These are phyloP conservation scores for Carex pumila DNA, from an alignment of 176 grass and related monocot species.

Conservation along the genomic window DNA sequence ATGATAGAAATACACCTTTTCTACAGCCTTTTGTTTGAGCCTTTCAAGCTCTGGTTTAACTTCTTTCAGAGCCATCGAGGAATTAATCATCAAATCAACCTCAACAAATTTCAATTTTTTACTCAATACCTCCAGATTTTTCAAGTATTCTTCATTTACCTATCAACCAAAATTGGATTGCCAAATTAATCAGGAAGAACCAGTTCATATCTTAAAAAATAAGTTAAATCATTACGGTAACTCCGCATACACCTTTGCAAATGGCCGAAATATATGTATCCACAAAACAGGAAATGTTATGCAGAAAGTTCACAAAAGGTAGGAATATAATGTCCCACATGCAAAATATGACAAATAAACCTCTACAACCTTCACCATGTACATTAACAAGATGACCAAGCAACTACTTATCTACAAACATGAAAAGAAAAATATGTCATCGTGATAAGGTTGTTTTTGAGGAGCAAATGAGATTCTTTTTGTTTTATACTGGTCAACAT, in stretches of 20 bases:
- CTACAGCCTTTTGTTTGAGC: constrained; percentile 54
- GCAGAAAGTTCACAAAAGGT: not conserved
- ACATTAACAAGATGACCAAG: no score
- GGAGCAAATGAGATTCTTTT: not conserved
- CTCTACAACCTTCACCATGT: no score
- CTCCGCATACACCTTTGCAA: not conserved
- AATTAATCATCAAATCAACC: constrained; percentile 52
- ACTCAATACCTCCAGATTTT: constrained; percentile 57
- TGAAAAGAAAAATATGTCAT: not conserved
- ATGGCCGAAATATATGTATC: not conserved
- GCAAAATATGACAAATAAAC: not conserved
- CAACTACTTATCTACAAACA: not conserved
- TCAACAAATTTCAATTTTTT: constrained; percentile 77
- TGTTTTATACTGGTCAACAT: not conserved
- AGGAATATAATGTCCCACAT: not conserved
- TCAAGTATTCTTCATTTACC: constrained; percentile 68
- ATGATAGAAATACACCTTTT: constrained; percentile 40
- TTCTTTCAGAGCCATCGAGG: constrained; percentile 74
- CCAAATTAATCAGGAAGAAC: constrained; percentile 35
- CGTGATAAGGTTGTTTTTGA: not conserved
- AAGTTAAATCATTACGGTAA: not conserved
- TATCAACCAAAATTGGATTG: constrained; percentile 43
- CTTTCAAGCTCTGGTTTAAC: constrained; percentile 65
- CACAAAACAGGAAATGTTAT: not conserved
- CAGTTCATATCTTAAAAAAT: constrained; percentile 11